Conservation (phyloP, 2,329 filamentous ascomycete species). For the Fusarium verticillioides region DNA sequence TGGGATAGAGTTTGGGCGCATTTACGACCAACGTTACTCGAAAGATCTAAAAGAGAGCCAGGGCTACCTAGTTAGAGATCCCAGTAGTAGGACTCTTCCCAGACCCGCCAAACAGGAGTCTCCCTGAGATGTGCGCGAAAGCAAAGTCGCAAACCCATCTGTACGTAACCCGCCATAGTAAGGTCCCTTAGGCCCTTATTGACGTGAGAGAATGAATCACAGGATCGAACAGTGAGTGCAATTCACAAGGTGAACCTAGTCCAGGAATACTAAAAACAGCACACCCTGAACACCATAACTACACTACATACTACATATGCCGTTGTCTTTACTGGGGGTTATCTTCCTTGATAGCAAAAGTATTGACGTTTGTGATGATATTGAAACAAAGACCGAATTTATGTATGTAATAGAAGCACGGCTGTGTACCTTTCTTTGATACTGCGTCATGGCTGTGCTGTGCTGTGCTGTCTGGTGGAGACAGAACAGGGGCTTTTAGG, state of each 20-base stretch:
- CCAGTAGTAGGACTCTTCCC: too few relatives aligned
- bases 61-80: too few relatives aligned
- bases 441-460: background rate
- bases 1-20: too few relatives aligned
- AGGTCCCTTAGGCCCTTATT: too few relatives aligned
- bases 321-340: background rate
- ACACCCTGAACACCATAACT: background rate
- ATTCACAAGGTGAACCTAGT: background rate
- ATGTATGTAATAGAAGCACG: background rate
- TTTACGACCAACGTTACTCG: too few relatives aligned
- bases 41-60: too few relatives aligned
- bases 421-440: background rate
- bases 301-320: background rate
- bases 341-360: background rate
- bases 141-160: too few relatives aligned
- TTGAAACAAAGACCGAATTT: background rate
- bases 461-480: constrained; percentile 13
- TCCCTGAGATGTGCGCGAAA: too few relatives aligned
- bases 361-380: background rate
- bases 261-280: constrained; percentile 4
- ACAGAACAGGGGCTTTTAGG: background rate
- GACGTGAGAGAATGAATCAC: too few relatives aligned
- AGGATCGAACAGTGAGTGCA: background rate
- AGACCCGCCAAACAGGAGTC: too few relatives aligned
- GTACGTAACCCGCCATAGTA: too few relatives aligned